These are phyloP conservation scores for Phytopythium sindhum DNA, from an alignment of 352 stramenopile genomes.

Conservation along the genomic window DNA sequence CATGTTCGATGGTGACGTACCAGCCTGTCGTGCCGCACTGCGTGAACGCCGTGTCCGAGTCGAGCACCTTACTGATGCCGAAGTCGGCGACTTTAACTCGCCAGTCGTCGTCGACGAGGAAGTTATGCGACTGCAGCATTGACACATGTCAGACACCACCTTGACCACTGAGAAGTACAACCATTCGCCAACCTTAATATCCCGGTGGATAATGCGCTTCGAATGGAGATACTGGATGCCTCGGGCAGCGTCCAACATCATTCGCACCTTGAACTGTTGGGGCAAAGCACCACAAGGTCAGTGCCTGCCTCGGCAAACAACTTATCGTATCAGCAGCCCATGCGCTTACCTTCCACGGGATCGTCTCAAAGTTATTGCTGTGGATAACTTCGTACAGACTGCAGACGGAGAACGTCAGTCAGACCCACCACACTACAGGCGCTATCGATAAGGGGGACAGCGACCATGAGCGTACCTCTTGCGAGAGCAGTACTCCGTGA, in stretches of 20 bases:
- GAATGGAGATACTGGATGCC: slow-evolving; percentile 90
- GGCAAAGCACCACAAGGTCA: slow-evolving; percentile 4
- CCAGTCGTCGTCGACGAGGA: slow-evolving; percentile 88
- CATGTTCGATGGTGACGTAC: slow-evolving; percentile 17
- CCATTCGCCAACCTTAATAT: slow-evolving; percentile 70
- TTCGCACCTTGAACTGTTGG: slow-evolving; percentile 83
- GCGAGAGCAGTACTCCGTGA: slow-evolving; percentile 87
- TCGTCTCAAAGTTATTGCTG: slow-evolving; percentile 85
- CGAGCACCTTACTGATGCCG: slow-evolving; percentile 87
- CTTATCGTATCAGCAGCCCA: background rate
- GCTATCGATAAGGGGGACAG: background rate
- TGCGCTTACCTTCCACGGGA: slow-evolving; percentile 81
- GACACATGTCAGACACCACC: background rate
- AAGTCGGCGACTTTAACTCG: slow-evolving; percentile 88
- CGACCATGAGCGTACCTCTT: slow-evolving; percentile 54
- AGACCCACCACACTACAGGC: background rate
- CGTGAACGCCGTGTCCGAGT: slow-evolving; percentile 82
- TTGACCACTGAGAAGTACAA: background rate
- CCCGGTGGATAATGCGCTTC: slow-evolving; percentile 83
- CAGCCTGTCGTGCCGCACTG: slow-evolving; percentile 87
- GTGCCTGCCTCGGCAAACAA: background rate
- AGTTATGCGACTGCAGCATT: slow-evolving; percentile 75
- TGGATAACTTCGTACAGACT: slow-evolving; percentile 90
- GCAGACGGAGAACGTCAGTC: slow-evolving; percentile 2
- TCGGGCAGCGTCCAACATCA: slow-evolving; percentile 86